A percentile compares a stretch with the other conserved stretches of the same genome.
These are phyloP conservation scores for Juglanconis sp. DNA, from an alignment of 2,329 filamentous ascomycete genomes.

Conservation along the genomic window DNA sequence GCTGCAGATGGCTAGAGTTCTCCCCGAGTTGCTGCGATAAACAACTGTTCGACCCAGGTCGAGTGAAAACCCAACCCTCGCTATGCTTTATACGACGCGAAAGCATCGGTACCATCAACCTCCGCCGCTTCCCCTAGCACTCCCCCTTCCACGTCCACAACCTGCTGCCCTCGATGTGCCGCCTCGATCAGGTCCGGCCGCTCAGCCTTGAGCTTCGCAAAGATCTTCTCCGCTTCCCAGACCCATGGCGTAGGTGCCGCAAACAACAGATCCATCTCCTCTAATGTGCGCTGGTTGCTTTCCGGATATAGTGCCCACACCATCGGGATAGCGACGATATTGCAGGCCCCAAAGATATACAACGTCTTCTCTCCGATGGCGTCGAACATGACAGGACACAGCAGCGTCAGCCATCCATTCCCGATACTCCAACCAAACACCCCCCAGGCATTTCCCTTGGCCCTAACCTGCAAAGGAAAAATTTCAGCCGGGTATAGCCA, in stretches of 20 bases:
- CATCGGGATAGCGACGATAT: conserved; percentile 63
- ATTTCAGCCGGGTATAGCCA: conserved; percentile 71
- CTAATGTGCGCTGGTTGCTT: conserved; percentile 68
- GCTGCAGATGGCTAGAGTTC: conserved; percentile 12
- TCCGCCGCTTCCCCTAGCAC: not conserved
- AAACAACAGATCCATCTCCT: conserved; percentile 74
- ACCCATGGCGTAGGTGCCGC: conserved; percentile 39
- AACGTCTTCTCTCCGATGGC: conserved; percentile 67
- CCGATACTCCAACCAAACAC: conserved; percentile 75
- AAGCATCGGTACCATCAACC: not conserved
- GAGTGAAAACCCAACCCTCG: not conserved
- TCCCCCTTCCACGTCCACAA: conserved; percentile 26
- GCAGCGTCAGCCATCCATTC: conserved; percentile 43
- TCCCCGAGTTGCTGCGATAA: not conserved
- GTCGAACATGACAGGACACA: conserved; percentile 60
- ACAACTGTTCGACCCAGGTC: not conserved
- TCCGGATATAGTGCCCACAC: conserved; percentile 74
- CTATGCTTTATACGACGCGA: not conserved
- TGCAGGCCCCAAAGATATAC: conserved; percentile 69
- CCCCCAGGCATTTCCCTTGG: conserved; percentile 73
- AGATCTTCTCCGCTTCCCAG: conserved; percentile 21
- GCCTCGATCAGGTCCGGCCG: conserved; percentile 18
- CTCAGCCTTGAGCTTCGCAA: conserved; percentile 20
- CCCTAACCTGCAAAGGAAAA: conserved; percentile 67
- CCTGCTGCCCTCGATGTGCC: not conserved